Conservation (phyloP, 164 flowering plant genomes). For the Cinnamomum micranthum region DNA sequence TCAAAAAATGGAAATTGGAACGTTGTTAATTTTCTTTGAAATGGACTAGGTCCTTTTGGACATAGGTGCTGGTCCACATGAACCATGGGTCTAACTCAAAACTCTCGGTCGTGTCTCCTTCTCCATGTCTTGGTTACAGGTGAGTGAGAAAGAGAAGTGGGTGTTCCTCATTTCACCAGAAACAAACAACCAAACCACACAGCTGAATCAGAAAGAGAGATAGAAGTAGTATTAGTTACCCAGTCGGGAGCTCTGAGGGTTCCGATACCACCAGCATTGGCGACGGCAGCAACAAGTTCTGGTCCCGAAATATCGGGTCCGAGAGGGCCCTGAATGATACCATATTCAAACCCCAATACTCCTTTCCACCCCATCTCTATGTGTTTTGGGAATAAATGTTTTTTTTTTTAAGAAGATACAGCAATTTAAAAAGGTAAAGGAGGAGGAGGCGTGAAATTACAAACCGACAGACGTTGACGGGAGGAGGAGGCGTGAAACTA, state of each 20-base stretch:
- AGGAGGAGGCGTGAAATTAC: not conserved
- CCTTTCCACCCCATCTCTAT: conserved; percentile 57
- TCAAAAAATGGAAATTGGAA: not conserved
- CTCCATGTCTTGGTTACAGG: too few species aligned
- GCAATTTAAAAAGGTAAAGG: not conserved
- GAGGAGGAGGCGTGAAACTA: not conserved
- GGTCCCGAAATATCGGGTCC: conserved; percentile 93
- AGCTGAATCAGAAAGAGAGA: not conserved
- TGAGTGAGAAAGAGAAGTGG: not conserved
- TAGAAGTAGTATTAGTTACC: conserved; percentile 29
- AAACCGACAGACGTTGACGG: too few species aligned
- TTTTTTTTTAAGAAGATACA: not conserved
- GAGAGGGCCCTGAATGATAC: conserved; percentile 78
- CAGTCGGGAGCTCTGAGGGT: conserved; percentile 81
- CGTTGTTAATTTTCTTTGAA: too few species aligned
- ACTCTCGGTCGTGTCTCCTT: not conserved
- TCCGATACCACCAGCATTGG: conserved; percentile 80
- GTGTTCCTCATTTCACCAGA: not conserved
- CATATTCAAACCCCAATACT: conserved; percentile 81
- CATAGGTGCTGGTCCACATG: not conserved
- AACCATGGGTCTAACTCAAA: not conserved
- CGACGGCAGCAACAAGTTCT: conserved; percentile 89
- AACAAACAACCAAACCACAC: not conserved
- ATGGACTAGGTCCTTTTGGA: not conserved
- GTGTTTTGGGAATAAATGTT: not conserved